Percentiles rank a stretch among this genome's conserved stretches.
These are phyloP conservation scores for Paecilomyces dactylethromorphus DNA, from an alignment of 2,329 filamentous ascomycete genomes.

Conservation along the genomic window DNA sequence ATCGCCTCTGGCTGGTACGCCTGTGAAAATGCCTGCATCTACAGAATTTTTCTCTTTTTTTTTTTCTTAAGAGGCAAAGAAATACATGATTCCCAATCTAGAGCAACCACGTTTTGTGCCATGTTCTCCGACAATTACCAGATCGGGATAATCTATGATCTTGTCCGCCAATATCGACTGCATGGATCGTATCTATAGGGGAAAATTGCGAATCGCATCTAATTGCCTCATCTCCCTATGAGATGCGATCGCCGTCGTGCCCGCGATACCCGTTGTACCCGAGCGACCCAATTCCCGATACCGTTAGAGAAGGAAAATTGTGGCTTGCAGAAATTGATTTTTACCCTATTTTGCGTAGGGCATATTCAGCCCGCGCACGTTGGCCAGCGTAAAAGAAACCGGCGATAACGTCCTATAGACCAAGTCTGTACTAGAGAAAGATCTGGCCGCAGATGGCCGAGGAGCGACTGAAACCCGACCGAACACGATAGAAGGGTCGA, in stretches of 20 bases:
- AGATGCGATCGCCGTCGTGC: neutral
- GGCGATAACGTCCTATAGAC: too few species aligned
- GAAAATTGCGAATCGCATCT: neutral
- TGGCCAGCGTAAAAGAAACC: too few species aligned
- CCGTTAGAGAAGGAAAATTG: neutral
- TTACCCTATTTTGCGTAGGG: neutral
- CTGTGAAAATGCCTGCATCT: neutral
- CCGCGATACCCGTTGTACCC: neutral
- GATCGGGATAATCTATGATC: neutral
- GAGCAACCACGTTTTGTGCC: neutral
- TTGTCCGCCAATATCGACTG: too few species aligned
- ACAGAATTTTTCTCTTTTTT: neutral
- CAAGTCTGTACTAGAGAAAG: too few species aligned
- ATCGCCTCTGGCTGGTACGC: neutral
- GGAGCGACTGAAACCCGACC: too few species aligned
- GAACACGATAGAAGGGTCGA: too few species aligned
- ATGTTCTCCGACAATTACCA: neutral
- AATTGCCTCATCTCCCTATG: neutral
- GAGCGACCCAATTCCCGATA: neutral
- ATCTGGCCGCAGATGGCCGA: too few species aligned
- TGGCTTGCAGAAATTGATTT: neutral
- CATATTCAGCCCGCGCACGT: too few species aligned
- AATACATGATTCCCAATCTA: neutral
- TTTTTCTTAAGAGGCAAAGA: neutral
- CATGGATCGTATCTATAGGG: neutral